phyloP scores from a whole-genome alignment of 2,329 filamentous ascomycete species.

The Zelopaecilomyces penicillatus region DNA sequence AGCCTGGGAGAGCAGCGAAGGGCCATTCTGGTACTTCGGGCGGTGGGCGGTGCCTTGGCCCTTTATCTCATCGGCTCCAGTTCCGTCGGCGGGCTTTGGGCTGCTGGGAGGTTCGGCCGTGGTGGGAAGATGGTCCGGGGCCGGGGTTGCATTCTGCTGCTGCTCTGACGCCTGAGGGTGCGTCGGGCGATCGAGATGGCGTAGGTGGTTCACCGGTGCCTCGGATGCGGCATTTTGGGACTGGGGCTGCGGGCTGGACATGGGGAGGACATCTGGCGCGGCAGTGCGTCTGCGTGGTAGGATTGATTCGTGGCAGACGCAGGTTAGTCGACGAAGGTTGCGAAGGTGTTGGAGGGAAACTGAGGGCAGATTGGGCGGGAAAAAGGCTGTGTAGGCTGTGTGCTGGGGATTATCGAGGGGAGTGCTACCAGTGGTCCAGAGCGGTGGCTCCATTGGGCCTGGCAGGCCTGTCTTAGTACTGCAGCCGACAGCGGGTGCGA shows the following conservation, averaged over 20 bases:
- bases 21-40: constrained; percentile 39
- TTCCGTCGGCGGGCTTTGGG: constrained; percentile 3
- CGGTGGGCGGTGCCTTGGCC: constrained; percentile 28
- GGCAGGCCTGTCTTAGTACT: not conserved
- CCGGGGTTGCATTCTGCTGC: constrained; percentile 6
- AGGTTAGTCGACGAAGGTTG: constrained; percentile 12
- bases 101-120: not conserved
- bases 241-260: constrained; percentile 44
- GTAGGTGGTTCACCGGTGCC: constrained; percentile 32
- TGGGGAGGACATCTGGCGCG: constrained; percentile 49
- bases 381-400: constrained; percentile 18
- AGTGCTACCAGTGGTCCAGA: not conserved
- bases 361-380: constrained; percentile 4
- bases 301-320: constrained; percentile 15
- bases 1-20: constrained; percentile 49
- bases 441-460: not conserved
- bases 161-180: constrained; percentile 13
- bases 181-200: constrained; percentile 7
- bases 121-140: not conserved
- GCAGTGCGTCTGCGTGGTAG: constrained; percentile 17
- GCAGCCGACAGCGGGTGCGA: too few relatives aligned
- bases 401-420: constrained; percentile 15
- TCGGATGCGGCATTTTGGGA: constrained; percentile 48
- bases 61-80: constrained; percentile 33
- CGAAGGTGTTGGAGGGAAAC: constrained; percentile 5